phyloP scores from a whole-genome alignment of 257 asterid species.

The Plantago ovata region DNA sequence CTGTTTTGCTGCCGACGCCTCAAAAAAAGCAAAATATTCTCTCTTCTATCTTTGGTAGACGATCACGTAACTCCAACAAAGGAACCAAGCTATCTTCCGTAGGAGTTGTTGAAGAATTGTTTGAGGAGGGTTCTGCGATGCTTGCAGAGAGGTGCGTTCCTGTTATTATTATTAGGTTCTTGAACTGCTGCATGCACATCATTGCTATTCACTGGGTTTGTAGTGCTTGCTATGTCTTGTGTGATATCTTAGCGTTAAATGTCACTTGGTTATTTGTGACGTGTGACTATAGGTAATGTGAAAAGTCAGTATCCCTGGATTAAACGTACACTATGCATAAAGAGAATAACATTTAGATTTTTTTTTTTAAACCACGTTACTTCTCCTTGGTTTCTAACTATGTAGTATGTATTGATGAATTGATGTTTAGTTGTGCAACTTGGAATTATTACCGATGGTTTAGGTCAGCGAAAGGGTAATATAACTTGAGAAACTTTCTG shows the following conservation, averaged over 20 bases:
- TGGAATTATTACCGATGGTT: not conserved
- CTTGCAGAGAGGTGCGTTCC: slow-evolving; percentile 86
- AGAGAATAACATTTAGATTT: not conserved
- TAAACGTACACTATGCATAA: no score
- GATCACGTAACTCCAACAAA: slow-evolving; percentile 43
- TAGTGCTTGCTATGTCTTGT: no score
- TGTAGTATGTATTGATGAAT: no score
- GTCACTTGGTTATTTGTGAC: no score
- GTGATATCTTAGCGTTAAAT: no score
- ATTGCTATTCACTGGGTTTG: no score
- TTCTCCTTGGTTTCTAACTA: no score
- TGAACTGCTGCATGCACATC: no score
- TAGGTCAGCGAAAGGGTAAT: not conserved
- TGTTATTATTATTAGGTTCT: not conserved
- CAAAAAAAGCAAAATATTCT: slow-evolving; percentile 66
- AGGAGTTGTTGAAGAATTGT: slow-evolving; percentile 92
- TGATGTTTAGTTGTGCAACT: not conserved
- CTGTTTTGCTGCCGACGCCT: slow-evolving; percentile 66
- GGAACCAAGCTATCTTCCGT: slow-evolving; percentile 82
- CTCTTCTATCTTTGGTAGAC: slow-evolving; percentile 62
- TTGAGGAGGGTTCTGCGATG: slow-evolving; percentile 99
- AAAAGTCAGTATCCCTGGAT: no score
- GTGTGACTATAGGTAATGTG: no score
- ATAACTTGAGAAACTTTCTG: not conserved
- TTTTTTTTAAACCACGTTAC: not conserved